phyloP scores from a whole-genome alignment of 106 monocot species.

The Acanthochlamys bracteata region DNA sequence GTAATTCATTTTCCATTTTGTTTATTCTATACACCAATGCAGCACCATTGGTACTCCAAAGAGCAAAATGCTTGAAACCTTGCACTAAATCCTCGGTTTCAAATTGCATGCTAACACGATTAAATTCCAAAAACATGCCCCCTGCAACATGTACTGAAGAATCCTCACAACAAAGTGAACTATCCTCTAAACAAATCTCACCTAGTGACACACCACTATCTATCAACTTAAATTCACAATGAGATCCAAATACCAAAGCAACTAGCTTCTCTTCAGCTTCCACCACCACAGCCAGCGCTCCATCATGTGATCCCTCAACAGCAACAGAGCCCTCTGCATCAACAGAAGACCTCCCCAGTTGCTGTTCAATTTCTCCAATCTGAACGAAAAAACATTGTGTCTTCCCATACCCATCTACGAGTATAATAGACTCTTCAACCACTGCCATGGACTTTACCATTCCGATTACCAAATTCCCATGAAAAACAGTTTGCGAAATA shows the following conservation, averaged over 20 bases:
- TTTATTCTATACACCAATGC: slow-evolving; percentile 39
- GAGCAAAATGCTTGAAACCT: slow-evolving; percentile 16
- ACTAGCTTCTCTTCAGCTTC: slow-evolving; percentile 32
- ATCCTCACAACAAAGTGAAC: slow-evolving; percentile 22
- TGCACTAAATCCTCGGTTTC: slow-evolving; percentile 11
- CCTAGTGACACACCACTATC: slow-evolving; percentile 26
- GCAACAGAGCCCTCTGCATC: slow-evolving; percentile 3
- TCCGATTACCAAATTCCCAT: slow-evolving; percentile 36
- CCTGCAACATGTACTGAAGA: slow-evolving; percentile 21
- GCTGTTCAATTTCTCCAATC: slow-evolving; percentile 14
- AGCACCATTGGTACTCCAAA: slow-evolving; percentile 60
- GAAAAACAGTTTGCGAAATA: slow-evolving; percentile 42
- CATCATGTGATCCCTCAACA: slow-evolving; percentile 19
- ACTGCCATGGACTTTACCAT: slow-evolving; percentile 26
- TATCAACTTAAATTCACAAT: slow-evolving; percentile 48
- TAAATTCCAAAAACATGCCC: slow-evolving; percentile 39
- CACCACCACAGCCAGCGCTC: slow-evolving; percentile 17
- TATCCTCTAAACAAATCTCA: slow-evolving; percentile 29
- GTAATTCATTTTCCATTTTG: slow-evolving; percentile 10
- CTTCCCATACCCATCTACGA: slow-evolving; percentile 45
- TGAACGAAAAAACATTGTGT: slow-evolving; percentile 26
- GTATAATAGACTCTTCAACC: slow-evolving; percentile 13
- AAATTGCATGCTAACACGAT: not conserved
- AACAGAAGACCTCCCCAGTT: slow-evolving; percentile 18
- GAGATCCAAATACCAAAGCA: slow-evolving; percentile 29